A percentile compares a stretch with the other conserved stretches of the same genome.
Conservation (phyloP, 2,329 filamentous ascomycete species). For the Xylaria multiplex region DNA sequence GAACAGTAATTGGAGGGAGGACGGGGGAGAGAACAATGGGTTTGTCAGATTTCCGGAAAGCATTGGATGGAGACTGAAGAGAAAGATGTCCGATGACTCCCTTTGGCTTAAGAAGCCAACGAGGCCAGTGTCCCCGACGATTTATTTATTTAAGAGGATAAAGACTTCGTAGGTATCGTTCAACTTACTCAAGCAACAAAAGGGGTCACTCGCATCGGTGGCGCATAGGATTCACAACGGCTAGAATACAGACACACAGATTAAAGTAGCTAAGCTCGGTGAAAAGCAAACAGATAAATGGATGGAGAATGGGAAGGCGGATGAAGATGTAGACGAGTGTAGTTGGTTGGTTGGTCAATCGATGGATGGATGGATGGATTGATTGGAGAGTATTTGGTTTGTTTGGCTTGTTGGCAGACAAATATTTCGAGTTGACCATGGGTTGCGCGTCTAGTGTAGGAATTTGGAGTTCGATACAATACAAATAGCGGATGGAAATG, state of each 20-base stretch:
- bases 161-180: background rate
- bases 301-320: conserved; percentile 1
- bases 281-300: background rate
- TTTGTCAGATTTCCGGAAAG: background rate
- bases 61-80: background rate
- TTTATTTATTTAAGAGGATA: conserved; percentile 22
- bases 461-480: conserved; percentile 23
- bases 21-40: background rate
- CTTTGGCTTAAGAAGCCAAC: background rate
- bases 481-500: conserved; percentile 22
- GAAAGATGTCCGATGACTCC: background rate
- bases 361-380: background rate
- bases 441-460: conserved; percentile 14
- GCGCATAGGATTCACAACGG: conserved; percentile 14
- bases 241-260: background rate
- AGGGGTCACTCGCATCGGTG: conserved; percentile 24
- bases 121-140: background rate
- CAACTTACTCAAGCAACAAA: conserved; percentile 25
- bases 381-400: background rate
- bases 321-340: background rate
- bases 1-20: background rate
- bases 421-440: background rate
- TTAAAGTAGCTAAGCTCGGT: background rate
- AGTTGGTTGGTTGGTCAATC: background rate
- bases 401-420: background rate